Evolutionary conservation across 305 asterid genomes (phyloP), one percentile per base, ranked within the genome.

Genomic region (Vinca major): DNA sequence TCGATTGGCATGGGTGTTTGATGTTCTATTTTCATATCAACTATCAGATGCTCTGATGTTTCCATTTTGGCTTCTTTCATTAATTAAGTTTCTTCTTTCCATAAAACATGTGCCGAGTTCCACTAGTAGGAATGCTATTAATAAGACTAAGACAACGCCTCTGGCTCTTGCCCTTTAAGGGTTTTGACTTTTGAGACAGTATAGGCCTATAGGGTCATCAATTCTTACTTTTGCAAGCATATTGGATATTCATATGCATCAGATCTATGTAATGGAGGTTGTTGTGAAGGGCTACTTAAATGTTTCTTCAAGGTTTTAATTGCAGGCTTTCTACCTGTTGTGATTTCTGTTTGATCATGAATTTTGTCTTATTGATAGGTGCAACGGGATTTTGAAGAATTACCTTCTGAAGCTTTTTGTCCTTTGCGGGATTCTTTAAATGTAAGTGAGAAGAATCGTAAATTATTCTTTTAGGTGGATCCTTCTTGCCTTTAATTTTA

Each of bases 341-440:
- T 72, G 66, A 70, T 58, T 77, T 69, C 11, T 54, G 39, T 67
- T 47, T 54, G 60, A 49, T 60, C 56, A 17, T 17, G 44, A 63
- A 49, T 73, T 76, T 60, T 71, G 16, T 81, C 78, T 75, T 71
- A 80, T 76, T 74, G 78, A 72, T 78, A 94, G 99, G 99, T 94
- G 54, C 99, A 94, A 76, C 90, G 97, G 67, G 99, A 94, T 83
- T 89, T 91, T 83, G 99, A 94, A 81, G 99, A 94, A 82, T 84
- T 93, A 45, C 99, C 99, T 75, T 83, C 96, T 16, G 97, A 91
- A 82, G 96, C 97, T 75, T 88, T 94, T 78, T 86, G 90, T 75
- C 86, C 96, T 5, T 80, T 94, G 20, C 89, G 95, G 40, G 86
- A 88, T 80, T 94, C 99, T 72, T 77, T 94, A 75, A 91, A 83